Base-by-base conservation (phyloP, 192 early-diverging fungal species). In the Podila epicladia region DNA sequence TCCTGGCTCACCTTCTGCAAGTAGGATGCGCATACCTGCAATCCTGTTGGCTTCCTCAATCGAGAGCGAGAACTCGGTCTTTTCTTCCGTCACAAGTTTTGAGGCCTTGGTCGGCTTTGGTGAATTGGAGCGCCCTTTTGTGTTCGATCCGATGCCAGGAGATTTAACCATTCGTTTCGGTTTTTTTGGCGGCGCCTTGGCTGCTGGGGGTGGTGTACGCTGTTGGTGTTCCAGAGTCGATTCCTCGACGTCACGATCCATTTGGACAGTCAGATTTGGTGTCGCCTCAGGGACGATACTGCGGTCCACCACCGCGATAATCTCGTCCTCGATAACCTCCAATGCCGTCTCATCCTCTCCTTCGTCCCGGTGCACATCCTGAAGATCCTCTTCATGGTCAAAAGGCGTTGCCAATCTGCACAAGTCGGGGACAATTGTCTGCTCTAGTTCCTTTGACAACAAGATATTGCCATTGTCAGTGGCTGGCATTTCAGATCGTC, bases 1-100 rank as follows among this genome's bases (percentile, higher is more conserved):
- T 22, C 17, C 0, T 8, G 41, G 33, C 31, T 19, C 67, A 84
- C 83, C 83, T 74, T 88, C 87, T 8, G 85, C 87, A 7, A 88
- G 59, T 5, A 88, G 55, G 51, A 88, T 86, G 35, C 83, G 73
- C 71, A 84, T 71, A 2, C 68, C 84, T 20, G 68, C 74, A 58
- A 84, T 85, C 31, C 71, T 50, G 2, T 58, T 70, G 2, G 72
- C 69, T 64, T 87, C 86, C 38, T 85, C 82, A 12, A 72, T 49
- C 4, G 84, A 84, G 8, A 85, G 58, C 0, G 83, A 75, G 19
- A 73, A 67, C 38, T 68, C 82, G 38, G 78, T 69, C 26, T 71
- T 83, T 31, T 78, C 65, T 26, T 79, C 76, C 5, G 71, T 82
- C 22, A 82, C 66, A 29, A 64, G 29, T 50, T 80, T 64, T 6